phyloP scores from a whole-genome alignment of 306 rosid species.

The Cyclanthera cordifolia region DNA sequence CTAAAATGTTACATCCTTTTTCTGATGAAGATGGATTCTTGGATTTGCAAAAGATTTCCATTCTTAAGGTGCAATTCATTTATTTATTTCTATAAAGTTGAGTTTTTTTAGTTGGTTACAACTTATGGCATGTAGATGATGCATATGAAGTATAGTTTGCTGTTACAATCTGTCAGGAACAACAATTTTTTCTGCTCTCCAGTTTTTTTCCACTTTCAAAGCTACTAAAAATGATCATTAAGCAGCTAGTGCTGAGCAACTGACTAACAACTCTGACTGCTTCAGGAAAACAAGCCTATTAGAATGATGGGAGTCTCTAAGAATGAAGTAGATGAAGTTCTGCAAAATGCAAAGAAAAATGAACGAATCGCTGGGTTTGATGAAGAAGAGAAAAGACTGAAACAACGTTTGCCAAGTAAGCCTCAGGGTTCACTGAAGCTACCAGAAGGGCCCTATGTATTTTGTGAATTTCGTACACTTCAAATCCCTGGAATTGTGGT shows the following conservation, averaged over 20 bases:
- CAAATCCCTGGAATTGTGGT: constrained; percentile 84
- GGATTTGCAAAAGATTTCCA: constrained; percentile 48
- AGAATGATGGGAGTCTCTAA: constrained; percentile 83
- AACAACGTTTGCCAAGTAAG: constrained; percentile 53
- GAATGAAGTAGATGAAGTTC: constrained; percentile 71
- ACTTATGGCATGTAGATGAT: not conserved
- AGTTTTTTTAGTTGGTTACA: not conserved
- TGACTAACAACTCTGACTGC: constrained; percentile 8
- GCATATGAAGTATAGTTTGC: not conserved
- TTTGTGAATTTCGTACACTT: constrained; percentile 66
- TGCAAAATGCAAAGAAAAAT: constrained; percentile 47
- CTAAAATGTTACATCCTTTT: constrained; percentile 65
- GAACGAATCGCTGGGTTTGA: constrained; percentile 83
- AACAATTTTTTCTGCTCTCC: not conserved
- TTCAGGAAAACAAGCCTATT: constrained; percentile 58
- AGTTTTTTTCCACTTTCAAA: not conserved
- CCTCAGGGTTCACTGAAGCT: constrained; percentile 40
- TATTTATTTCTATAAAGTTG: not conserved
- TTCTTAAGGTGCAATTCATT: constrained; percentile 39
- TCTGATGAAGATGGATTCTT: constrained; percentile 51
- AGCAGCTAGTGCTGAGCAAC: not conserved
- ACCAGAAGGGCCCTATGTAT: constrained; percentile 80
- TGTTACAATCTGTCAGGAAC: not conserved
- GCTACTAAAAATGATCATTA: not conserved
- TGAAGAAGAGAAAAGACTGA: constrained; percentile 73